Evolutionary conservation across 805 yeast genomes (phyloP).

Genomic region (Candida ulmi): DNA sequence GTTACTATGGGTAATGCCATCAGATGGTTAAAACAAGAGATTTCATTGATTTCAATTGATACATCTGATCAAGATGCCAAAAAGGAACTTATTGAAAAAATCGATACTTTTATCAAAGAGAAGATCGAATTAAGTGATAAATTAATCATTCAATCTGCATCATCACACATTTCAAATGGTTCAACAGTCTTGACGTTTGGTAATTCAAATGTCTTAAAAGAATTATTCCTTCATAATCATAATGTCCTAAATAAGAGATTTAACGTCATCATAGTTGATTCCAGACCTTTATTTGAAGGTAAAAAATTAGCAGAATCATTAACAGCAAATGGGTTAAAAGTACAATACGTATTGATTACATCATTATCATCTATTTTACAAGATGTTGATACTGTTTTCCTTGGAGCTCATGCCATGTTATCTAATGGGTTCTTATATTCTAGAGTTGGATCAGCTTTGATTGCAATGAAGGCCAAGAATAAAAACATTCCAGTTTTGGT

Average conservation of each 20-base stretch:
- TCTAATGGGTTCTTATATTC: constrained; percentile 92
- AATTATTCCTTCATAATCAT: constrained; percentile 67
- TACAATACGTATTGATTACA: constrained; percentile 71
- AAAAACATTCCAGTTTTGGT: constrained; percentile 92
- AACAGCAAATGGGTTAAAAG: constrained; percentile 56
- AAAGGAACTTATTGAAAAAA: constrained; percentile 51
- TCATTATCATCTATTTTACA: constrained; percentile 76
- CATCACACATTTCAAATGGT: constrained; percentile 67
- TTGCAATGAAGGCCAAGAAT: constrained; percentile 86
- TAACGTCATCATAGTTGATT: constrained; percentile 82
- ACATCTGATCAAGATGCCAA: constrained; percentile 56
- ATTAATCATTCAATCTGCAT: constrained; percentile 76
- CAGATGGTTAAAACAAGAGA: constrained; percentile 94
- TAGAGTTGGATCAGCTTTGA: constrained; percentile 89
- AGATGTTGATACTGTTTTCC: constrained; percentile 83
- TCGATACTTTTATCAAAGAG: constrained; percentile 79
- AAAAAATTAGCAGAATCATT: constrained; percentile 64
- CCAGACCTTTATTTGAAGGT: constrained; percentile 93
- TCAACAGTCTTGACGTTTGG: constrained; percentile 85
- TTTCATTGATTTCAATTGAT: constrained; percentile 75
- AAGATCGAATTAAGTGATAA: constrained; percentile 78
- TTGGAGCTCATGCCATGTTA: constrained; percentile 96
- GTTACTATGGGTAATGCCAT: constrained; percentile 97
- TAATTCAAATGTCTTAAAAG: constrained; percentile 75
- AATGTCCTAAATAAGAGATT: constrained; percentile 58